Percentiles rank a stretch among this genome's conserved stretches.
phyloP scores from a whole-genome alignment of 2,329 filamentous ascomycete genomes.

The Sporothrix brasiliensis region DNA sequence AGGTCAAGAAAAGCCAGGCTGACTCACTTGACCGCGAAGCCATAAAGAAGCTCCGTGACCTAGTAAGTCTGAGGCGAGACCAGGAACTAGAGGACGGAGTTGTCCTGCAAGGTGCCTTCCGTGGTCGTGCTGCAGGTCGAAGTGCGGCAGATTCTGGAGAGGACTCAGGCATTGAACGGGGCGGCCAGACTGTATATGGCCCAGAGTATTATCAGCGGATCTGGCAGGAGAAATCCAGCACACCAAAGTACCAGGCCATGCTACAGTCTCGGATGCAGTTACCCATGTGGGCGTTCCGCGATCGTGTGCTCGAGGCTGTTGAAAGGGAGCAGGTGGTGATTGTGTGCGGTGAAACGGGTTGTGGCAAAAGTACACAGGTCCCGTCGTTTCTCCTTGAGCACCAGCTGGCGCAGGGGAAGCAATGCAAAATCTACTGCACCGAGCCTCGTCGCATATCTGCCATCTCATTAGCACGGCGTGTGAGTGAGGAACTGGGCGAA shows the following conservation, averaged over 20 bases:
- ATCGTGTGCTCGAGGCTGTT: conserved; percentile 76
- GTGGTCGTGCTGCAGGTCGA: conserved; percentile 57
- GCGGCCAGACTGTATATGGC: conserved; percentile 45
- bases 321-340: conserved; percentile 84
- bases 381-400: conserved; percentile 91
- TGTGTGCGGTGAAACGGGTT: conserved; percentile 94
- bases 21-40: conserved; percentile 71
- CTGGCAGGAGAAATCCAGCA: conserved; percentile 61
- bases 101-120: conserved; percentile 75
- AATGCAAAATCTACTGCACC: conserved; percentile 93
- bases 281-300: conserved; percentile 84
- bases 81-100: conserved; percentile 74
- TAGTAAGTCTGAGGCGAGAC: conserved; percentile 69
- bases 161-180: conserved; percentile 51
- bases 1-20: conserved; percentile 67
- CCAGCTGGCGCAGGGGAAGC: conserved; percentile 75
- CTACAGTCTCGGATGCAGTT: conserved; percentile 74
- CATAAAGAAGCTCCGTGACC: conserved; percentile 68
- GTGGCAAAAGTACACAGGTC: conserved; percentile 97
- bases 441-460: conserved; percentile 95
- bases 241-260: conserved; percentile 75
- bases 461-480: conserved; percentile 87
- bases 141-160: conserved; percentile 54
- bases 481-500: conserved; percentile 94
- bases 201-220: conserved; percentile 59